Evolutionary conservation across 2,329 filamentous ascomycete genomes (phyloP).

Genomic region (Diaporthe sp.): DNA sequence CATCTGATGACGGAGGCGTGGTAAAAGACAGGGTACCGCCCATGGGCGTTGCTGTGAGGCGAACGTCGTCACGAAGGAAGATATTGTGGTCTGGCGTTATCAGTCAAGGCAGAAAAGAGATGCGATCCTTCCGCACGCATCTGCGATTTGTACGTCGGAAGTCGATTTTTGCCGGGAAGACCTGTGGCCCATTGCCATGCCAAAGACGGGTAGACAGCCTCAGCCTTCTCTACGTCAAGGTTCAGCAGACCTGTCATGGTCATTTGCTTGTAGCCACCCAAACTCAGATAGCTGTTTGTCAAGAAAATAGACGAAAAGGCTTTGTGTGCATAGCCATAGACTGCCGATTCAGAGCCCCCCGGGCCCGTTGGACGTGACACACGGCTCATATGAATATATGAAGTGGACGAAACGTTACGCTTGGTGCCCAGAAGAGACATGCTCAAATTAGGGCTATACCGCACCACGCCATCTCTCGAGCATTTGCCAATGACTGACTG

Average conservation of each 20-base stretch:
- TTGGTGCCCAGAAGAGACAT: background rate
- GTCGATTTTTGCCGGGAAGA: background rate
- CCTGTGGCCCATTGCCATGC: background rate
- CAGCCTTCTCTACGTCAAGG: background rate
- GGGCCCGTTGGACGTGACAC: too few species aligned
- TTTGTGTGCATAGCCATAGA: background rate
- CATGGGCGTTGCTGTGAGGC: constrained; percentile 3
- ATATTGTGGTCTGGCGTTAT: constrained; percentile 7
- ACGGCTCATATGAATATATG: background rate
- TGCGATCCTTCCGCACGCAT: background rate
- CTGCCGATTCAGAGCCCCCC: background rate
- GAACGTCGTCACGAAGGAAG: background rate
- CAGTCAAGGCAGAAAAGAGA: background rate
- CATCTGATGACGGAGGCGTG: constrained; percentile 8
- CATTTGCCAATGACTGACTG: background rate
- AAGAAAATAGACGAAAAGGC: background rate
- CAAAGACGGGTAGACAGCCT: background rate
- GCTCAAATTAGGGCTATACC: too few species aligned
- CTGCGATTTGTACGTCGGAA: background rate
- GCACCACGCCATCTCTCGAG: background rate
- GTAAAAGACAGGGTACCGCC: background rate
- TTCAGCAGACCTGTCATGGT: background rate
- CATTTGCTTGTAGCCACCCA: background rate
- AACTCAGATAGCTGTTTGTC: background rate
- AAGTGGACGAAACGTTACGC: too few species aligned